Base-by-base conservation (phyloP, 768 basidiomycete species). In the Pulveroboletus frians region DNA sequence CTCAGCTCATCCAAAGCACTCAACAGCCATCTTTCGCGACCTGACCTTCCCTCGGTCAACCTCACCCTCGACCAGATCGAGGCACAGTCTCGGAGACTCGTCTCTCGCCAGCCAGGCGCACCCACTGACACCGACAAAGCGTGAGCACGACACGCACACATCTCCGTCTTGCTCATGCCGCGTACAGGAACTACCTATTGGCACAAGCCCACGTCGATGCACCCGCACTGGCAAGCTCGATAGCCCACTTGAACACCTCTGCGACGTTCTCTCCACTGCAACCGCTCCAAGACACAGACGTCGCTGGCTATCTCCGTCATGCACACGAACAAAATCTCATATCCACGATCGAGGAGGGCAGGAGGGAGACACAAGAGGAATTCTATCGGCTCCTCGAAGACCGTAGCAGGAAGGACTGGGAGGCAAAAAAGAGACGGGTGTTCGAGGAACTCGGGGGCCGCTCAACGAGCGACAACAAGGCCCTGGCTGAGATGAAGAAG, bases 11-110 rank as follows among this genome's bases (percentile, higher is more conserved):
- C 86, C 9, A 81, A 78, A 61, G 79, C 79, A 23, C 78, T 93
- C 31, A 91, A 84, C 9, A 81, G 85, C 0, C 88, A 92, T 65
- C 71, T 92, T 26, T 78, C 83, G 4, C 76, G 80, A 38, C 84
- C 84, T 4, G 92, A 96, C 58, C 73, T 98, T 2, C 95, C 95
- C 10, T 79, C 87, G 3, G 84, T 99, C 37, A 81, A 88, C 48
- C 83, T 95, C 48, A 90, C 92, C 2, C 78, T 98, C 29, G 93
- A 95, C 67, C 92, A 97, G 71, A 88, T 99, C 54, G 95, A 98
- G 67, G 84, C 87, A 0, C 92, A 95, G 70, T 93, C 91, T 2
- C 79, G 92, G 17, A 77, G 86, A 36, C 83, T 97, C 21, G 84
- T 88, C 5, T 81, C 87, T 20, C 78, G 83, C 37, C 85, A 87